phyloP scores from a whole-genome alignment of 345 rosid species.

The Citrus unshiu region DNA sequence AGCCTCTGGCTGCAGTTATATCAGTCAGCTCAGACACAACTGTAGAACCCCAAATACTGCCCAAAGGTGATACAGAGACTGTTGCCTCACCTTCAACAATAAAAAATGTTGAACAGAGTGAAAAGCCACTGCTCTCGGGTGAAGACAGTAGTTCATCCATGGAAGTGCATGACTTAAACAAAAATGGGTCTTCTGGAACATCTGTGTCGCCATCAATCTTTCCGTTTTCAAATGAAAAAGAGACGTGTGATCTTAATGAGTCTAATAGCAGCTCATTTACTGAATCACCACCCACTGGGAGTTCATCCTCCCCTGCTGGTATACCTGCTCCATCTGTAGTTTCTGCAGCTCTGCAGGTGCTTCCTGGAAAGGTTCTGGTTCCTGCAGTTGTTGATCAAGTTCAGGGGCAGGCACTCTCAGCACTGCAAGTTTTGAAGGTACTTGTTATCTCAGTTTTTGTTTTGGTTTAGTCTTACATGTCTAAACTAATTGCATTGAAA shows the following conservation, averaged over 20 bases:
- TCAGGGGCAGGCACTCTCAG: conserved; percentile 84
- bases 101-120: conserved; percentile 35
- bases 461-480: not conserved
- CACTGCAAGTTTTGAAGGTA: conserved; percentile 90
- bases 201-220: conserved; percentile 33
- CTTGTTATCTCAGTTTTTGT: not conserved
- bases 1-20: conserved; percentile 21
- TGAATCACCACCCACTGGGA: conserved; percentile 33
- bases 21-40: conserved; percentile 36
- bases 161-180: conserved; percentile 35
- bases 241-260: conserved; percentile 27
- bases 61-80: conserved; percentile 25
- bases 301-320: conserved; percentile 50
- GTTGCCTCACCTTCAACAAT: conserved; percentile 20
- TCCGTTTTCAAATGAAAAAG: conserved; percentile 31
- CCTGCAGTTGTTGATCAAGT: conserved; percentile 81
- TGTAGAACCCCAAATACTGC: conserved; percentile 30
- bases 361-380: conserved; percentile 78
- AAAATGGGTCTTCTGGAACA: conserved; percentile 27
- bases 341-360: conserved; percentile 58
- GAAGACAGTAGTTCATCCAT: conserved; percentile 31
- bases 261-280: conserved; percentile 22
- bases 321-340: conserved; percentile 86
- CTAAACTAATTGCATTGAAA: not conserved
- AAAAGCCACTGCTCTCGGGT: conserved; percentile 22